Conservation (phyloP, 2,329 filamentous ascomycete species). For the Cercospora janseana region DNA sequence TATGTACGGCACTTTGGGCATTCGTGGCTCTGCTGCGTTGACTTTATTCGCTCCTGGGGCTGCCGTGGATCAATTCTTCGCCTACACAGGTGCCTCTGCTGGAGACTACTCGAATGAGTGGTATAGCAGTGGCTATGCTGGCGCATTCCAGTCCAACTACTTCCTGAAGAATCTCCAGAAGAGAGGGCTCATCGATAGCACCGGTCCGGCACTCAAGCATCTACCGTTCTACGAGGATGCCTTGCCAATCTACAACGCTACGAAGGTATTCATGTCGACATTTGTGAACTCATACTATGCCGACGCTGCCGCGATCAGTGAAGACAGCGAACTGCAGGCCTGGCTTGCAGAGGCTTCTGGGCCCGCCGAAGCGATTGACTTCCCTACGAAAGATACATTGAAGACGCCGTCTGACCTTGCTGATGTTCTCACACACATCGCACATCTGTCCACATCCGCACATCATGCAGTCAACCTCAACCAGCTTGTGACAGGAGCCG, state of each 20-base stretch:
- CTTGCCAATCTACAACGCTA: slow-evolving; percentile 39
- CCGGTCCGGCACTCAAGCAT: slow-evolving; percentile 41
- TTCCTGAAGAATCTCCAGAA: slow-evolving; percentile 40
- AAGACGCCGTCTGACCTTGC: slow-evolving; percentile 37
- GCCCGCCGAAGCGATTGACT: slow-evolving; percentile 43
- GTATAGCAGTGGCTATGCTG: slow-evolving; percentile 24
- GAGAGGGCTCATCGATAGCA: slow-evolving; percentile 44
- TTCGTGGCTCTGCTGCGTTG: slow-evolving; percentile 19
- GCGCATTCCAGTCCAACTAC: slow-evolving; percentile 42
- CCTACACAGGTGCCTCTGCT: slow-evolving; percentile 18
- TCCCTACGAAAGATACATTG: slow-evolving; percentile 35
- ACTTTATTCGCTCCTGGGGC: slow-evolving; percentile 26
- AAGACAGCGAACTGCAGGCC: slow-evolving; percentile 46
- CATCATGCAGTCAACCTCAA: slow-evolving; percentile 49
- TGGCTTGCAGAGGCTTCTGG: slow-evolving; percentile 47
- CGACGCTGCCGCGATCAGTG: slow-evolving; percentile 34
- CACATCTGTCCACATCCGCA: slow-evolving; percentile 39
- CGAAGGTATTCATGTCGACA: slow-evolving; percentile 41
- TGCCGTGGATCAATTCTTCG: slow-evolving; percentile 30
- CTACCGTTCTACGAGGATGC: slow-evolving; percentile 51
- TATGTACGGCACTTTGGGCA: slow-evolving; percentile 33
- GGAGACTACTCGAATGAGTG: slow-evolving; percentile 15
- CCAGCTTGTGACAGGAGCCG: slow-evolving; percentile 40
- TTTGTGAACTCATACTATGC: slow-evolving; percentile 50
- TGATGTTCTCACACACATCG: slow-evolving; percentile 45